Base-by-base conservation (phyloP, 805 yeast species). In the Starmerella lactis-condensi region DNA sequence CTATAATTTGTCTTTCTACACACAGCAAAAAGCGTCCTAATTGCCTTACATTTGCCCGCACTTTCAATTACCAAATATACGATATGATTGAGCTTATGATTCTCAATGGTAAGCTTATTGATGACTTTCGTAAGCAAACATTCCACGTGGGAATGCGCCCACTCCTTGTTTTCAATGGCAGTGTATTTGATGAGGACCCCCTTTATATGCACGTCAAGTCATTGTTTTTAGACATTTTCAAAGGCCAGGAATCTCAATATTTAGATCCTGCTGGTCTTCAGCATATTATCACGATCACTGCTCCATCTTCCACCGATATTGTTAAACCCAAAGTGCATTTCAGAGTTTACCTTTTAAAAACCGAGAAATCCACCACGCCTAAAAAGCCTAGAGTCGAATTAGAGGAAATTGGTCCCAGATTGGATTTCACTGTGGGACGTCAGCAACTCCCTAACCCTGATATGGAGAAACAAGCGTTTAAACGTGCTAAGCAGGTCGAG, bases 191-290 rank as follows among this genome's bases (percentile, higher is more conserved):
- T 43, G 62, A 73, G 9, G 81, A 85, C 50, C 93, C 95, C 18
- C 73, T 74, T 17, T 83, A 65, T 57, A 69, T 65, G 53, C 94
- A 83, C 39, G 50, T 82, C 41, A 85, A 85, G 57, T 81, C 94
- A 1, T 61, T 83, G 42, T 82, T 89, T 48, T 48, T 89, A 42
- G 98, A 89, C 56, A 75, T 89, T 53, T 89, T 74, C 65, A 65
- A 91, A 44, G 62, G 96, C 82, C 81, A 77, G 43, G 71, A 65
- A 32, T 71, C 82, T 16, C 74, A 69, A 36, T 60, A 75, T 46
- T 82, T 81, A 49, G 98, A 89, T 53, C 92, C 85, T 27, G 91
- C 94, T 2, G 95, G 95, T 29, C 62, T 89, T 43, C 96, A 89
- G 56, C 77, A 79, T 52, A 75, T 89, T 31, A 81, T 89, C 43